phyloP scores from a whole-genome alignment of 2,329 filamentous ascomycete genomes.

The Ilyonectria destructans region DNA sequence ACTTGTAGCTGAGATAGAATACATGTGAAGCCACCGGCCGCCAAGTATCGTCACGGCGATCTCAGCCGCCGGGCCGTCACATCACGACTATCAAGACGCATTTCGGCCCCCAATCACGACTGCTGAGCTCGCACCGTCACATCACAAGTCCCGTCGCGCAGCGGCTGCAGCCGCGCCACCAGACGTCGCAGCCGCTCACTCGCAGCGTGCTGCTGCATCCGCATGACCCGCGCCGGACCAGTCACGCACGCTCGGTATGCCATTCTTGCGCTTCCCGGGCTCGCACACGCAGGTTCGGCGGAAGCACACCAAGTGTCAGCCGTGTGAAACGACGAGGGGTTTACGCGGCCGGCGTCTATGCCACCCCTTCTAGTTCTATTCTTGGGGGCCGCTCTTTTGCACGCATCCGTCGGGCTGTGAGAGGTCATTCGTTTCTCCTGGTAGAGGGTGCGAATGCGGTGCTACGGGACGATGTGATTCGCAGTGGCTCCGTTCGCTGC shows the following conservation, averaged over 20 bases:
- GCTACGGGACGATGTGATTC: slow-evolving; percentile 8
- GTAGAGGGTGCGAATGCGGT: slow-evolving; percentile 1
- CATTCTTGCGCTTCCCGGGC: not conserved
- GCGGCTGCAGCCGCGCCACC: slow-evolving; percentile 29
- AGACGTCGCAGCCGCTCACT: slow-evolving; percentile 25
- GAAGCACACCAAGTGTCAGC: not conserved
- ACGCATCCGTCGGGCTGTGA: not conserved
- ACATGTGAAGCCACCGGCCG: slow-evolving; percentile 17
- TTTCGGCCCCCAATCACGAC: slow-evolving; percentile 29
- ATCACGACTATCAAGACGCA: slow-evolving; percentile 2
- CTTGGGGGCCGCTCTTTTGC: not conserved
- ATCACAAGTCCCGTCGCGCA: slow-evolving; percentile 28
- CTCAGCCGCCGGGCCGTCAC: slow-evolving; percentile 12
- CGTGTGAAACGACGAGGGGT: slow-evolving; percentile 16
- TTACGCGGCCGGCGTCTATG: slow-evolving; percentile 19
- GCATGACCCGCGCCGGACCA: slow-evolving; percentile 18
- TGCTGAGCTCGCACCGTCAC: slow-evolving; percentile 12
- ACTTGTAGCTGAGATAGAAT: slow-evolving; percentile 14
- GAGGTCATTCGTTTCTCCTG: slow-evolving; percentile 8
- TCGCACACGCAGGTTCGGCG: not conserved
- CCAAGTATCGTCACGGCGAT: slow-evolving; percentile 5
- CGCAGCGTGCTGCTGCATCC: slow-evolving; percentile 21
- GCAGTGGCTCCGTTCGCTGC: not conserved
- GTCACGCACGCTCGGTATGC: slow-evolving; percentile 14
- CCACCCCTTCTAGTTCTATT: slow-evolving; percentile 15